phyloP scores from a whole-genome alignment of 2,329 filamentous ascomycete species.

The Hortaea werneckii region DNA sequence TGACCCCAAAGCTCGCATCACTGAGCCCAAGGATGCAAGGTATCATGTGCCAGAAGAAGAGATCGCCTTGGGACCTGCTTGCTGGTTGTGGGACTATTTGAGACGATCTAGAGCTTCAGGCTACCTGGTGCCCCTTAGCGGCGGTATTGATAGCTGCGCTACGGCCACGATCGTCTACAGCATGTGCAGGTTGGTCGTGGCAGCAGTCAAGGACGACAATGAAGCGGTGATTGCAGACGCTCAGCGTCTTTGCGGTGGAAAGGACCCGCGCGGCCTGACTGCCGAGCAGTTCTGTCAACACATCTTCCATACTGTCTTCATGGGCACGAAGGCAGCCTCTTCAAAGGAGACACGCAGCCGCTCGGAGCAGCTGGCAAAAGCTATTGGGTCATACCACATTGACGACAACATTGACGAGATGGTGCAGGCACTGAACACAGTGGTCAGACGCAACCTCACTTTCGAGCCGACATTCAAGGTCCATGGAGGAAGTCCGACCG shows the following conservation, averaged over 20 bases:
- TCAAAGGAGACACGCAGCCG: slow-evolving; percentile 56
- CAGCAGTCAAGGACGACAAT: slow-evolving; percentile 42
- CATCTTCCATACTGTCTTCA: slow-evolving; percentile 56
- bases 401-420: slow-evolving; percentile 65
- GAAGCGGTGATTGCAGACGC: slow-evolving; percentile 47
- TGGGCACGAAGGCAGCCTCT: slow-evolving; percentile 58
- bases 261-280: slow-evolving; percentile 38
- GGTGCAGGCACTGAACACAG: slow-evolving; percentile 48
- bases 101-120: slow-evolving; percentile 43
- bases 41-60: slow-evolving; percentile 57
- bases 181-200: slow-evolving; percentile 45
- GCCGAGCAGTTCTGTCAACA: slow-evolving; percentile 50
- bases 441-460: slow-evolving; percentile 48
- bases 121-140: slow-evolving; percentile 48
- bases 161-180: slow-evolving; percentile 40
- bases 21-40: slow-evolving; percentile 36
- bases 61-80: slow-evolving; percentile 54
- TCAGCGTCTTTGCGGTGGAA: slow-evolving; percentile 41
- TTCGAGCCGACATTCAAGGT: slow-evolving; percentile 55
- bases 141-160: slow-evolving; percentile 52
- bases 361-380: slow-evolving; percentile 49
- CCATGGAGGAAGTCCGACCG: slow-evolving; percentile 48
- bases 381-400: slow-evolving; percentile 62
- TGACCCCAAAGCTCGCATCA: slow-evolving; percentile 29
- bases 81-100: slow-evolving; percentile 58